A percentile compares a stretch with the other conserved stretches of the same genome.
These are phyloP conservation scores for Urtica urens DNA, from an alignment of 306 rosid genomes.

Conservation along the genomic window DNA sequence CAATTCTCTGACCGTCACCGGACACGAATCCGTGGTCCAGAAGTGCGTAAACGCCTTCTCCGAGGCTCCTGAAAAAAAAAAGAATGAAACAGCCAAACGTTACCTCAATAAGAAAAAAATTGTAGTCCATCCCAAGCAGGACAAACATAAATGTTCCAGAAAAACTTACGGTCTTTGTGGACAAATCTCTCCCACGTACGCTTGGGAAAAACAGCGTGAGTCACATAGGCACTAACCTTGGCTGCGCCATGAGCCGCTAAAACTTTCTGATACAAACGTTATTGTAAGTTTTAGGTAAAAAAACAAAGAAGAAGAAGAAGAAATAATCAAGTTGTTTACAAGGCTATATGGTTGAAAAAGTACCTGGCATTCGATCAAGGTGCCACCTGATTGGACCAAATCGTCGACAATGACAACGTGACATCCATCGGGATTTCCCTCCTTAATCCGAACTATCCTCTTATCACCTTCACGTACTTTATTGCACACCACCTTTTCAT, in stretches of 20 bases:
- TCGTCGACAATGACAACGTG: constrained; percentile 96
- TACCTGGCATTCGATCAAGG: constrained; percentile 95
- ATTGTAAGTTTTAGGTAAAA: constrained; percentile 1
- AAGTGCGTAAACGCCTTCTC: constrained; percentile 64
- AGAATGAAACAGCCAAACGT: constrained; percentile 6
- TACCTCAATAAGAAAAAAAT: background rate
- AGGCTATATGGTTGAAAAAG: constrained; percentile 3
- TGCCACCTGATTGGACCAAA: constrained; percentile 96
- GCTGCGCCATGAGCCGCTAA: constrained; percentile 82
- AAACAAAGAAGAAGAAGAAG: background rate
- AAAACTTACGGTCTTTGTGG: constrained; percentile 51
- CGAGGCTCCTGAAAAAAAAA: constrained; percentile 17
- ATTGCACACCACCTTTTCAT: constrained; percentile 82
- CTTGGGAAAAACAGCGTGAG: constrained; percentile 90
- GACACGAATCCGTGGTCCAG: constrained; percentile 98
- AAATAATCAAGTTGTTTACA: background rate
- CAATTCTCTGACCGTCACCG: constrained; percentile 64
- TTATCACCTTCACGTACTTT: constrained; percentile 95
- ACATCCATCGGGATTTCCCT: constrained; percentile 69
- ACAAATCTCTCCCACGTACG: constrained; percentile 68
- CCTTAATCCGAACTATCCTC: constrained; percentile 89
- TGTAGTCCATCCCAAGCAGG: too few species aligned
- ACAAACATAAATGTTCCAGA: background rate
- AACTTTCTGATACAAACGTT: constrained; percentile 48
- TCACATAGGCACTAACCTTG: constrained; percentile 83